Base-by-base conservation (phyloP, 2,329 filamentous ascomycete species). In the Calycina marina region DNA sequence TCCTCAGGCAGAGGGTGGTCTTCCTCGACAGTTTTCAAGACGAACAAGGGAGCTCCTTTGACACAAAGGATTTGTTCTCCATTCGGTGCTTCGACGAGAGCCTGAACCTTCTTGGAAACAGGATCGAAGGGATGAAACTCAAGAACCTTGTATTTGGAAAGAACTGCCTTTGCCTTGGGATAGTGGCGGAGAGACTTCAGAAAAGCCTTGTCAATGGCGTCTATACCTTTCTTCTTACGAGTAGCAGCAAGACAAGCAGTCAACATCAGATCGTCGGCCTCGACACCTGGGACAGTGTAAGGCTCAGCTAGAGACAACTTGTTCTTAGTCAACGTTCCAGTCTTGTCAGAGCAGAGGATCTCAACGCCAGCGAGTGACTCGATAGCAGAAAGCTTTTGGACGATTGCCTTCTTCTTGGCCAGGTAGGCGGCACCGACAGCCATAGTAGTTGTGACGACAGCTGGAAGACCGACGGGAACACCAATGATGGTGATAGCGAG, bases 341-440 rank as follows among this genome's bases (percentile, higher is more conserved):
- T 92, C 72, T 92, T 92, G 70, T 92, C 84, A 32, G 84, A 88
- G 68, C 84, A 92, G 36, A 93, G 78, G 57, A 93, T 90, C 61
- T 93, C 80, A 41, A 92, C 85, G 65, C 84, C 84, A 53, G 84
- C 84, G 43, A 93, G 69, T 15, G 84, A 92, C 65, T 93, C 84
- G 41, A 93, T 93, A 43, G 84, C 84, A 18, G 78, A 84, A 32
- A 93, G 74, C 66, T 88, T 92, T 65, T 92, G 84, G 44, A 93
- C 84, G 45, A 93, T 92, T 34, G 84, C 85, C 64, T 86, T 75
- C 69, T 88, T 86, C 68, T 85, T 86, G 51, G 84, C 84, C 38
- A 93, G 72, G 59, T 90, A 90, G 42, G 83, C 80, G 44, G 84
- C 84, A 63, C 84, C 84, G 56, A 93, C 84, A 55, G 84, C 84